A percentile compares a stretch with the other conserved stretches of the same genome.
These are phyloP conservation scores for Tetrahymena borealis DNA, from an alignment of 73 alveolate genomes.

Conservation along the genomic window DNA sequence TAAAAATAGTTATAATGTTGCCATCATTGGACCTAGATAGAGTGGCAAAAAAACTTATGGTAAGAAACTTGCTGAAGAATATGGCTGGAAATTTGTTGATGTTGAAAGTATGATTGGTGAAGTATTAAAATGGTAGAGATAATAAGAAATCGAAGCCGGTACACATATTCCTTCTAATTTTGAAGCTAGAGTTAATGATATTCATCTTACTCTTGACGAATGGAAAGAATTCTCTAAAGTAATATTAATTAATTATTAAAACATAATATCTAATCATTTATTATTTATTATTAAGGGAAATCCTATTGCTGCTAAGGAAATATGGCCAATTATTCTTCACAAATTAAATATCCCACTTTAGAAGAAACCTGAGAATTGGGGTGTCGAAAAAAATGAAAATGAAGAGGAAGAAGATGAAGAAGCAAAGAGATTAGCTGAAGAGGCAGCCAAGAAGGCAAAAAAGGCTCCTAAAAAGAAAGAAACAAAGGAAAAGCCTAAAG, in stretches of 20 bases:
- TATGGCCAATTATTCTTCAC: conserved; percentile 66
- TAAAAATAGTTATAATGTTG: conserved; percentile 38
- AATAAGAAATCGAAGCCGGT: conserved; percentile 53
- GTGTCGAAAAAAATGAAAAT: conserved; percentile 40
- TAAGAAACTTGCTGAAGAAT: conserved; percentile 61
- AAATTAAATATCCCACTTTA: conserved; percentile 44
- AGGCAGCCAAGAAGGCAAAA: conserved; percentile 58
- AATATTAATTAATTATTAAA: neutral
- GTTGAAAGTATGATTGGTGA: conserved; percentile 66
- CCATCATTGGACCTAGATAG: conserved; percentile 82
- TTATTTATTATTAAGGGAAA: conserved; percentile 38
- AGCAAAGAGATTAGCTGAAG: conserved; percentile 55
- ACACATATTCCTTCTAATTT: conserved; percentile 53
- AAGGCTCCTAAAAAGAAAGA: conserved; percentile 58
- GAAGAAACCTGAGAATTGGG: conserved; percentile 50
- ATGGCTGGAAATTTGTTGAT: conserved; percentile 90
- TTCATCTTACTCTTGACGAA: conserved; percentile 66
- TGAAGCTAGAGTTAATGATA: conserved; percentile 40
- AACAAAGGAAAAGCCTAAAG: conserved; percentile 59
- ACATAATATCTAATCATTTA: neutral
- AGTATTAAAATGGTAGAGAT: conserved; percentile 37
- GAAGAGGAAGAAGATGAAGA: conserved; percentile 53
- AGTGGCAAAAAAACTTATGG: conserved; percentile 88
- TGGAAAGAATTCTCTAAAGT: conserved; percentile 32
- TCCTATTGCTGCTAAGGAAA: conserved; percentile 50